Base-by-base conservation (phyloP, 108 stramenopile genomes). In the Parietichytrium sp. region DNA sequence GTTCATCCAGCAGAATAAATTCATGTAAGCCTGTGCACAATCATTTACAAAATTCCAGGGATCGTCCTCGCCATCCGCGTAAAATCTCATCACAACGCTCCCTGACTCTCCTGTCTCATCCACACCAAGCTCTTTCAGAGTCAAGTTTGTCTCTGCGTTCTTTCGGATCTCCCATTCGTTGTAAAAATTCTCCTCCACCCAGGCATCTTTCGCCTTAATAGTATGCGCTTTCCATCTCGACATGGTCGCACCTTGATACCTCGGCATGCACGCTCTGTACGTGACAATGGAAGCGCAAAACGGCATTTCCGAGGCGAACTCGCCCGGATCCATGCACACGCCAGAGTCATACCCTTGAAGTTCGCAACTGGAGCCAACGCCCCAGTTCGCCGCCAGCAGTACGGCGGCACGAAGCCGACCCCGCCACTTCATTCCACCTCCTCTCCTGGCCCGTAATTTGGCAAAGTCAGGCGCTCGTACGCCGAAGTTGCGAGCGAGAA, bases 1-100 rank as follows among this genome's bases (percentile, higher is more conserved):
- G 47, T 90, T 90, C 23, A 87, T 49, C 52, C 81, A 90, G 80
- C 89, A 90, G 36, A 88, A 83, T 38, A 81, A 87, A 26, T 84
- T 84, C 79, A 38, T 51, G 84, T 84, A 90, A 0, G 89, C 87
- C 31, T 82, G 29, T 29, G 78, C 83, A 52, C 89, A 90, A 61
- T 90, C 88, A 10, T 29, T 72, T 6, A 72, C 33, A 72, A 72
- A 72, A 42, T 72, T 72, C 61, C 61, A 72, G 10, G 61, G 20
- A 42, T 72, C 61, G 13, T 72, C 61, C 42, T 72, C 61, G 61
- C 61, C 36, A 42, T 88, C 85, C 47, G 86, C 81, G 30, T 47
- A 81, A 80, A 89, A 90, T 3, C 89, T 84, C 30, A 80, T 48
- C 47, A 79, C 79, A 8, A 87, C 78, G 12, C 51, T 30, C 4